Conservation (phyloP, 306 rosid species). For the Astragalus glycyphyllos region DNA sequence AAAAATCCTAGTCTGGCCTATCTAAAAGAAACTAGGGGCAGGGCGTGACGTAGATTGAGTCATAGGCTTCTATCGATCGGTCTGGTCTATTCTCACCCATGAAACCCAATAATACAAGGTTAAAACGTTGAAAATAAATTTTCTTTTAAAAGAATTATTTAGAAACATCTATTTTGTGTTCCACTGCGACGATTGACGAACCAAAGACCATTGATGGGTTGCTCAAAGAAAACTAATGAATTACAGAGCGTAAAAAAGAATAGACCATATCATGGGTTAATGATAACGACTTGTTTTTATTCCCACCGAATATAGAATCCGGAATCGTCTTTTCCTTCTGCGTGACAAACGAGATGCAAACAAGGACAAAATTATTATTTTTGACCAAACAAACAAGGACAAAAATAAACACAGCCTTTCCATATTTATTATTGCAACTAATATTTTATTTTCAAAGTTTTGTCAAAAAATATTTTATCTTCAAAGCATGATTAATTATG, state of each 20-base stretch:
- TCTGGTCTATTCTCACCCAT: too few species aligned
- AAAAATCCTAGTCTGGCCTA: too few species aligned
- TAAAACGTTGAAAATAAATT: too few species aligned
- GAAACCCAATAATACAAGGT: too few species aligned
- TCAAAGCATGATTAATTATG: slow-evolving; percentile 30
- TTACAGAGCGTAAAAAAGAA: not conserved
- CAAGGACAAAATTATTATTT: slow-evolving; percentile 44
- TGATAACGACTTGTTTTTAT: not conserved
- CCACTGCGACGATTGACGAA: too few species aligned
- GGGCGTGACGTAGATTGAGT: too few species aligned
- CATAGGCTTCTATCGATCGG: too few species aligned
- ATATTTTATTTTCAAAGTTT: slow-evolving; percentile 25
- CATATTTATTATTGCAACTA: slow-evolving; percentile 39
- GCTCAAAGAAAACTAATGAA: too few species aligned
- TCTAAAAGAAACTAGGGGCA: too few species aligned
- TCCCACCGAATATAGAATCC: slow-evolving; percentile 21
- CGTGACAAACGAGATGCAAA: slow-evolving; percentile 2
- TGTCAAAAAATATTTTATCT: slow-evolving; percentile 26
- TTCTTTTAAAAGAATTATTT: too few species aligned
- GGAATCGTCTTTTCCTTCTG: not conserved
- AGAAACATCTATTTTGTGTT: too few species aligned
- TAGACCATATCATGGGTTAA: not conserved
- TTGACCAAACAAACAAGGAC: slow-evolving; percentile 32
- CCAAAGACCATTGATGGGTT: too few species aligned
- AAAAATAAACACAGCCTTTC: slow-evolving; percentile 38